Evolutionary conservation across 495 filamentous ascomycete genomes (phyloP), one percentile per base, ranked within the genome.

Genomic region (Penicillium waksmanii): DNA sequence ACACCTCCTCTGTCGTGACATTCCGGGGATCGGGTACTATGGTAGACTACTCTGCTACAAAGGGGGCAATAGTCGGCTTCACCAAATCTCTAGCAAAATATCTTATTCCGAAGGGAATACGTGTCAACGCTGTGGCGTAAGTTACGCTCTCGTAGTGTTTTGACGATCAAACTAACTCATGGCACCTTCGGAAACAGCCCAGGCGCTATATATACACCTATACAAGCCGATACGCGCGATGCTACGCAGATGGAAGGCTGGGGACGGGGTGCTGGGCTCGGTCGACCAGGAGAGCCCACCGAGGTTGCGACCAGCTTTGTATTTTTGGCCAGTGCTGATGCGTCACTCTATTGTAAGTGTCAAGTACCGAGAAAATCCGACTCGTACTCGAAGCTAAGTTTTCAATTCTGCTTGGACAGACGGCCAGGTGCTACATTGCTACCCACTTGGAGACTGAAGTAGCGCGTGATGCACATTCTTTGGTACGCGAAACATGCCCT

Each of bases 261-360:
- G 27, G 61, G 69, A 19, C 17, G 56, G 0, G 69, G 75, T 60
- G 67, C 66, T 17, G 68, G 74, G 36, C 62, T 87, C 27, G 80
- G 80, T 4, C 71, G 83, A 17, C 76, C 84, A 3, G 85, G 84
- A 2, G 78, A 87, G 73, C 86, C 85, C 5, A 82, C 79, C 53
- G 85, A 90, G 68, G 79, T 87, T 56, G 86, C 84, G 5, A 81
- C 85, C 7, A 83, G 79, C 43, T 89, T 81, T 69, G 80, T 89
- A 1, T 88, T 88, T 62, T 62, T 88, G 57, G 85, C 85, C 1
- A 80, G 79, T 50, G 67, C 74, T 50, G 83, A 86, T 58, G 74
- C 81, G 40, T 74, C 80, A 40, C 62, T 87, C 46, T 86, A 80
- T 63, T 82, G 75, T 80, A 63, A 56, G 73, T 72, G 27, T 35